Base-by-base conservation (phyloP, 371 early-diverging fungal genomes). In the Apophysomyces ossiformis region DNA sequence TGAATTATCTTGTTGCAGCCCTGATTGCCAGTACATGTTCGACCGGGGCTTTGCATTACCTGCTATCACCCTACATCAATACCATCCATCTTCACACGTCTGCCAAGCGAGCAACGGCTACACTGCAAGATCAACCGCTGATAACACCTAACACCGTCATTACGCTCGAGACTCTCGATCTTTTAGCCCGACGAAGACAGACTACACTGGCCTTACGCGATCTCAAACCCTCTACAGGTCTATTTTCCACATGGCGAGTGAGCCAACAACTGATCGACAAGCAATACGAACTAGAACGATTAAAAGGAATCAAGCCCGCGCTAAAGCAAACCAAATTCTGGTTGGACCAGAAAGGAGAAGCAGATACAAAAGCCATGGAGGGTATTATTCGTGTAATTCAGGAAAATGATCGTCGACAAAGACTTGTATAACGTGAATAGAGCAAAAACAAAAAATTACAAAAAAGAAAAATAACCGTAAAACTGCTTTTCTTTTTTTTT, bases 1-100 rank as follows among this genome's bases (percentile, higher is more conserved):
- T 69, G 21, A 69, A 72, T 60, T 60, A 59, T 50, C 37, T 73
- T 46, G 46, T 64, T 61, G 58, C 74, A 80, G 83, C 83, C 47
- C 64, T 78, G 26, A 64, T 60, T n/a, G 78, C 81, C 35, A 80
- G 81, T 66, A 63, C 72, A 5, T 78, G 78, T 37, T 83, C 83
- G 1, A 83, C 83, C 13, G 81, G 81, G n/a, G 74, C 76, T 5
- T 66, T 83, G 6, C 75, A 80, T 54, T 77, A 74, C 47, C 56
- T 83, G 8, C 47, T 80, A 1, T 80, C 83, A 4, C 83, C 83
- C 15, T 83, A 80, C 44, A 61, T 83, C 41, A 78, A 72, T 57
- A 32, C 59, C 8, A 75, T 83, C 38, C 62, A 75, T 54, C 58
- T 83, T 15, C 81, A 76, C 46, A 50, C 54, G 5, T 44, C 38